Conservation (phyloP, 1,284 basidiomycete genomes). For the Ganoderma boninense region DNA sequence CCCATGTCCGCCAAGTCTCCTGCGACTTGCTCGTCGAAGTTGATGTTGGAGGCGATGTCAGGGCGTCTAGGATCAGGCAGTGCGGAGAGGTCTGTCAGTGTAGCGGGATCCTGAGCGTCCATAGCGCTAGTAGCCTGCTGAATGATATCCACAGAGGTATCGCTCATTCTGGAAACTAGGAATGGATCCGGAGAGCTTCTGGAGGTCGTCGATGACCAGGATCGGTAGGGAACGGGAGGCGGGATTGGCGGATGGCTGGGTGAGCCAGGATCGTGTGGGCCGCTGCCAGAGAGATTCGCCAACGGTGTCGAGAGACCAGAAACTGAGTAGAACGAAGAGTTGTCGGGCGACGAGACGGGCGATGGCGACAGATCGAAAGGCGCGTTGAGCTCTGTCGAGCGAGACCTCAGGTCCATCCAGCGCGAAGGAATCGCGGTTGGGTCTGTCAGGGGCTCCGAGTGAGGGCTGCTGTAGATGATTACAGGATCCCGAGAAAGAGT, state of each 20-base stretch:
- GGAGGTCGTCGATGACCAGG: conserved; percentile 51
- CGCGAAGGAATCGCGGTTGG: too few species aligned
- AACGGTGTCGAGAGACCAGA: conserved; percentile 30
- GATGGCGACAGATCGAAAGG: conserved; percentile 43
- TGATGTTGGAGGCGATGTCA: conserved; percentile 27
- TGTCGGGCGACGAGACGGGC: conserved; percentile 42
- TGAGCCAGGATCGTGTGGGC: conserved; percentile 12
- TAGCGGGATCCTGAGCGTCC: conserved; percentile 60
- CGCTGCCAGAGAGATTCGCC: conserved; percentile 26
- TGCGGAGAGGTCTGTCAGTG: background rate
- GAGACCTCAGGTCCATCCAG: too few species aligned
- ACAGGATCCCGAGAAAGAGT: too few species aligned
- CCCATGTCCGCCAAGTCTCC: conserved; percentile 16
- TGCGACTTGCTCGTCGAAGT: conserved; percentile 24
- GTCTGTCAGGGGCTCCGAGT: too few species aligned
- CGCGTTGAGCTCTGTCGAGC: conserved; percentile 15
- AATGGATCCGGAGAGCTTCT: conserved; percentile 53
- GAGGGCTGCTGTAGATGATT: too few species aligned
- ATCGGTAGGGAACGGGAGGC: conserved; percentile 43
- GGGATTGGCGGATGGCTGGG: conserved; percentile 31
- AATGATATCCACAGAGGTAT: conserved; percentile 57
- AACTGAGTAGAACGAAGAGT: conserved; percentile 38
- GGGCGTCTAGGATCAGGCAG: conserved; percentile 5
- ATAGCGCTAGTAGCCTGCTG: conserved; percentile 59
- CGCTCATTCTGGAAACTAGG: conserved; percentile 50